Evolutionary conservation across 2,329 filamentous ascomycete species (phyloP).

Genomic region (Mariannaea sp.): DNA sequence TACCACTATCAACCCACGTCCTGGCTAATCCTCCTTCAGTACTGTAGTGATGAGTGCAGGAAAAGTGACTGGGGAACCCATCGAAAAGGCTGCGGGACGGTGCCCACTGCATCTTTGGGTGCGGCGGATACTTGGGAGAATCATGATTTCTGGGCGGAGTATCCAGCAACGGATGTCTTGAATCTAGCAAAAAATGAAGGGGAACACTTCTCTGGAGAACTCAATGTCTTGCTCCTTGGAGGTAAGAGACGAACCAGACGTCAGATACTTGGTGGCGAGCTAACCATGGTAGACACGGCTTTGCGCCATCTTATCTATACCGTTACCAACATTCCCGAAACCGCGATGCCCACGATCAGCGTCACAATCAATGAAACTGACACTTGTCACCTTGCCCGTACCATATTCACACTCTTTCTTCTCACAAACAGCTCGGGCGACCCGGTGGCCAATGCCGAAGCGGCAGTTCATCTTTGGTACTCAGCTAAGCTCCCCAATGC

Average conservation of each 20-base stretch:
- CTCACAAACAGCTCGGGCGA: constrained; percentile 16
- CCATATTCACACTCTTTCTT: constrained; percentile 21
- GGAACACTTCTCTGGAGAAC: constrained; percentile 21
- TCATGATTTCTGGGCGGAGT: constrained; percentile 23
- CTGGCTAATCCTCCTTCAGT: constrained; percentile 27
- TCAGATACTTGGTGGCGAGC: not conserved
- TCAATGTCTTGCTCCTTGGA: constrained; percentile 32
- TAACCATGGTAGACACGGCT: constrained; percentile 22
- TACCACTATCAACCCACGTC: not conserved
- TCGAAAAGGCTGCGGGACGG: constrained; percentile 6
- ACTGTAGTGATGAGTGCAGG: constrained; percentile 30
- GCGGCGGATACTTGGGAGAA: not conserved
- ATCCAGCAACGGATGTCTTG: constrained; percentile 35
- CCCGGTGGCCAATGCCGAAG: constrained; percentile 29
- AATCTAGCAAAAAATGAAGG: constrained; percentile 38
- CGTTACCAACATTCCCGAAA: constrained; percentile 27
- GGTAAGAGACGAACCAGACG: constrained; percentile 13
- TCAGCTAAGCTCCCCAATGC: constrained; percentile 26
- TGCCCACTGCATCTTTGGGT: no score
- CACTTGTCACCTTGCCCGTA: constrained; percentile 1
- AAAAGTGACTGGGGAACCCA: constrained; percentile 18
- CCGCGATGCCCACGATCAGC: constrained; percentile 20
- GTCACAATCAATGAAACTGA: constrained; percentile 19
- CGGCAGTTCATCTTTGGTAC: constrained; percentile 36
- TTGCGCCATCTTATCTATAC: constrained; percentile 37